These are phyloP conservation scores for Skeletonema marinoi DNA, from an alignment of 108 stramenopile species.

Conservation along the genomic window DNA sequence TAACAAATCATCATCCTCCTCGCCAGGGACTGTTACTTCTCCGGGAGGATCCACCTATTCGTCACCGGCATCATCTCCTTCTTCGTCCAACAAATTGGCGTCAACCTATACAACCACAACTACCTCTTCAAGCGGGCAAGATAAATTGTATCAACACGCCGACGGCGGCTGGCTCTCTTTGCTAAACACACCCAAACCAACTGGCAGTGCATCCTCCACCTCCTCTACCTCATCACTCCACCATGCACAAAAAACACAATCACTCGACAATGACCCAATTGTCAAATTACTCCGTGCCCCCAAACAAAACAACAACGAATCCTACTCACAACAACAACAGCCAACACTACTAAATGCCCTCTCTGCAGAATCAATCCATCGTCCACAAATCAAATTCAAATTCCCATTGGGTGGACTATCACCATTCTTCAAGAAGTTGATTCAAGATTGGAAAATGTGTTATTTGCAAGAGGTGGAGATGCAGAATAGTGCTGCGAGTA, in stretches of 20 bases:
- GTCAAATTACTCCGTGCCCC: slow-evolving; percentile 69
- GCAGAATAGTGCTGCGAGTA: not conserved
- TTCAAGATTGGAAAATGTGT: slow-evolving; percentile 36
- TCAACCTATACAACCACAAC: not conserved
- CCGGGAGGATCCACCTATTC: slow-evolving; percentile 43
- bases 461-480: slow-evolving; percentile 8
- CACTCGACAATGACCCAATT: slow-evolving; percentile 73
- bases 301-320: not conserved
- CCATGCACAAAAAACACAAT: slow-evolving; percentile 7
- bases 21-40: slow-evolving; percentile 51
- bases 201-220: not conserved
- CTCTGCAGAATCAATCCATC: slow-evolving; percentile 62
- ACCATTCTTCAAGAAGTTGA: not conserved
- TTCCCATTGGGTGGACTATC: slow-evolving; percentile 54
- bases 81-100: not conserved
- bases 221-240: not conserved
- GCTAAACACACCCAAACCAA: not conserved
- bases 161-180: slow-evolving; percentile 8
- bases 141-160: not conserved
- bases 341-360: slow-evolving; percentile 77
- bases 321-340: not conserved
- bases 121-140: not conserved
- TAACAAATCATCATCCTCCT: slow-evolving; percentile 8
- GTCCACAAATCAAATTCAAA: slow-evolving; percentile 56
- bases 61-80: slow-evolving; percentile 10